Conservation (phyloP, 2,329 filamentous ascomycete species). For the Colletotrichum orchidophilum region DNA sequence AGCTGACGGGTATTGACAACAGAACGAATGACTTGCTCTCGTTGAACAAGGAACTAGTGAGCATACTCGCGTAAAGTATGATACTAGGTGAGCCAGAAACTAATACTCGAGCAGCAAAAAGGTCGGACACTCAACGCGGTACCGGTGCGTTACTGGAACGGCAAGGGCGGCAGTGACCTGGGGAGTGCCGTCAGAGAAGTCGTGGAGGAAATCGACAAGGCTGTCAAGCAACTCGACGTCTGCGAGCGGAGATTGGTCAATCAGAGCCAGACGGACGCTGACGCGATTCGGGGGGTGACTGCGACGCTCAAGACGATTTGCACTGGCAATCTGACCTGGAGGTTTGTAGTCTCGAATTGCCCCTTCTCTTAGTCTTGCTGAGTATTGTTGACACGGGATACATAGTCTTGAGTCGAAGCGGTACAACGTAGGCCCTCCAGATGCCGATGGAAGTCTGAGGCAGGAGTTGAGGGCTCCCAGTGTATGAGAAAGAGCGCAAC, state of each 20-base stretch:
- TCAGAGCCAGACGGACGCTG: slow-evolving; percentile 3
- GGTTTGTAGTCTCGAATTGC: neutral
- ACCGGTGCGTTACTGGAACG: slow-evolving; percentile 22
- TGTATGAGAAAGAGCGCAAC: neutral
- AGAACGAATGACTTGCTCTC: slow-evolving; percentile 33
- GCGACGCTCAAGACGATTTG: slow-evolving; percentile 26
- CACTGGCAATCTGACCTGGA: slow-evolving; percentile 32
- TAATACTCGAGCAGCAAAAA: slow-evolving; percentile 9
- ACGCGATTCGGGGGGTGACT: slow-evolving; percentile 8
- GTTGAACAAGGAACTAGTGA: slow-evolving; percentile 27
- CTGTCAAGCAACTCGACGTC: slow-evolving; percentile 19
- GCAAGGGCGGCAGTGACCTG: neutral
- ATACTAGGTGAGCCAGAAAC: neutral
- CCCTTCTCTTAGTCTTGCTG: no score
- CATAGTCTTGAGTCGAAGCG: slow-evolving; percentile 18
- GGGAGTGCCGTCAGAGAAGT: slow-evolving; percentile 11
- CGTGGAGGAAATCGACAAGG: slow-evolving; percentile 21
- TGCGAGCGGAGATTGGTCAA: slow-evolving; percentile 21
- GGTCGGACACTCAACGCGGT: slow-evolving; percentile 22
- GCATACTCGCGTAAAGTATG: neutral
- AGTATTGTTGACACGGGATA: slow-evolving; percentile 4
- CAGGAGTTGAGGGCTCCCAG: slow-evolving; percentile 2
- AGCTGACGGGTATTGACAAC: neutral
- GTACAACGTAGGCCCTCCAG: slow-evolving; percentile 19
- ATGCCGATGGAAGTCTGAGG: slow-evolving; percentile 20